A percentile compares a stretch with the other conserved stretches of the same genome.
These are phyloP conservation scores for Nectriaceae sp. DNA, from an alignment of 2,329 filamentous ascomycete genomes.

Conservation along the genomic window DNA sequence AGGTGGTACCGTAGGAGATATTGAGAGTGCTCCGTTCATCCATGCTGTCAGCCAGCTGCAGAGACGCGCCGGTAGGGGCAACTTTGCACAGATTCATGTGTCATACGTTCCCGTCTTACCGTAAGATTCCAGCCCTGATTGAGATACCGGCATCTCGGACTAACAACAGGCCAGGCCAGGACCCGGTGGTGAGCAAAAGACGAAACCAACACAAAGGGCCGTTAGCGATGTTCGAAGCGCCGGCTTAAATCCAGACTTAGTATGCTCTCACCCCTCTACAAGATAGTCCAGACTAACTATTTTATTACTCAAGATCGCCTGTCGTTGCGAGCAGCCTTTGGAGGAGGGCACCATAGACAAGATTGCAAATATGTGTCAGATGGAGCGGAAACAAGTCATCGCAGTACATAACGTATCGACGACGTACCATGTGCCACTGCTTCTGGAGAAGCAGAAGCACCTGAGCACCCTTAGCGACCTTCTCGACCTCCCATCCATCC, in stretches of 20 bases:
- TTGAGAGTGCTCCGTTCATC: constrained; percentile 85
- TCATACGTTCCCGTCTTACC: constrained; percentile 73
- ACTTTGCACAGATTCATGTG: constrained; percentile 89
- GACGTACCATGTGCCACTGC: constrained; percentile 93
- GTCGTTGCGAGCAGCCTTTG: constrained; percentile 80
- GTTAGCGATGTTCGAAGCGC: constrained; percentile 82
- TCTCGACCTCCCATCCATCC: constrained; percentile 57
- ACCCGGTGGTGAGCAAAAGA: constrained; percentile 77
- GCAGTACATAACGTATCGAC: constrained; percentile 88
- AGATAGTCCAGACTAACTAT: constrained; percentile 2
- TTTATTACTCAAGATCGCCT: constrained; percentile 68
- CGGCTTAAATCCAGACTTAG: constrained; percentile 71
- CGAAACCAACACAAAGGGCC: constrained; percentile 92
- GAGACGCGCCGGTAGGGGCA: constrained; percentile 69
- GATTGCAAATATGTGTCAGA: constrained; percentile 86
- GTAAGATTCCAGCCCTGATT: constrained; percentile 3
- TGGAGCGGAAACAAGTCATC: constrained; percentile 82
- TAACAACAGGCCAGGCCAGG: background rate
- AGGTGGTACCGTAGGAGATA: constrained; percentile 73
- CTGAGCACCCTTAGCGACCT: constrained; percentile 65
- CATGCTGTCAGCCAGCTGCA: constrained; percentile 82
- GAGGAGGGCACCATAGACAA: constrained; percentile 77
- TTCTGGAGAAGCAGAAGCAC: constrained; percentile 76
- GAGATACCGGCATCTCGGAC: background rate
- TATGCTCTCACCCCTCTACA: no score